Base-by-base conservation (phyloP, 1,284 basidiomycete genomes). In the Puccinia horiana region DNA sequence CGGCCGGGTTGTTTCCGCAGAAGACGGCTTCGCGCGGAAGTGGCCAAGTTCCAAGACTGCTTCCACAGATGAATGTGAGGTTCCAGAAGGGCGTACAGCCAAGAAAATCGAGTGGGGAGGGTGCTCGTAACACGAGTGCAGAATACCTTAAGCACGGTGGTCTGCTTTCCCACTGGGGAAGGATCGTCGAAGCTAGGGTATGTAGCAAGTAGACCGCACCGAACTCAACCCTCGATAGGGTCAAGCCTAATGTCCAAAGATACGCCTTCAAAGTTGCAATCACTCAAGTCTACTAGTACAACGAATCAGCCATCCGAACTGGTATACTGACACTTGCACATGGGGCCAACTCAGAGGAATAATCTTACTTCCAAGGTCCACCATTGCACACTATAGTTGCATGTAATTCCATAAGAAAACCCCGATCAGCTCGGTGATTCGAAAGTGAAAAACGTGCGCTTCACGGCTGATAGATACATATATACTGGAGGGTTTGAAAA, bases 181-280 rank as follows among this genome's bases (percentile, higher is more conserved):
- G 65, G 65, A 69, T 69, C 65, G 42, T 69, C 65, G 65, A 47
- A 14, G 40, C 40, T n/a, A n/a, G n/a, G n/a, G n/a, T n/a, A n/a
- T n/a, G n/a, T 69, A 47, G 40, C 29, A n/a, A 5, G 40, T 18
- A 69, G 65, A 69, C 23, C 42, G 49, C 20, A 20, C 49, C 49
- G 18, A 4, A 52, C 65, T 37, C 65, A 47, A 47, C 26, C 32
- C 20, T 26, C 40, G 65, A 69, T 69, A 42, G 4, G 49, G 49
- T 52, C 49, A 52, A 23, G 16, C 44, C 44, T 47, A 47, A 47
- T 8, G 49, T 52, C 12, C 4, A 14, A 9, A 52, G 49, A 52
- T 52, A 52, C 49, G 49, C 11, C 49, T 52, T 12, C 49, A 47
- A 47, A 47, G 11, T 52, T 52, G 49, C 49, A 16, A 52, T 52